phyloP scores from a whole-genome alignment of 768 basidiomycete genomes.

The Hirschioporus abietinus region DNA sequence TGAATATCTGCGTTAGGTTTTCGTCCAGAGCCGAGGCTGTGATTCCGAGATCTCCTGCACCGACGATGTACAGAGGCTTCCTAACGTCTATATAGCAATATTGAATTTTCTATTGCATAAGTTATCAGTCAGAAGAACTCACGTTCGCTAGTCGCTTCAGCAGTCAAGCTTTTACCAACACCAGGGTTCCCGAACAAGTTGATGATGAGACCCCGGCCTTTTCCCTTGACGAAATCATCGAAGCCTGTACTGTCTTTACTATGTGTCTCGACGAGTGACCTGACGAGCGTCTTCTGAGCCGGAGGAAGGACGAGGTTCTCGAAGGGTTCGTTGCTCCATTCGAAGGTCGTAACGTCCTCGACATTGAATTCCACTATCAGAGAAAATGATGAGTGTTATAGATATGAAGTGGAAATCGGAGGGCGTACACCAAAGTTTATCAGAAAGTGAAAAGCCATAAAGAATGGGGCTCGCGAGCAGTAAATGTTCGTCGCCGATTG shows the following conservation, averaged over 20 bases:
- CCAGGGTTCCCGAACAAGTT: slow-evolving; percentile 28
- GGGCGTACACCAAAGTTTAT: slow-evolving; percentile 53
- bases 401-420: slow-evolving; percentile 5
- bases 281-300: slow-evolving; percentile 47
- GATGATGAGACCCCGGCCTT: slow-evolving; percentile 30
- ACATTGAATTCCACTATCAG: slow-evolving; percentile 54
- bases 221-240: slow-evolving; percentile 30
- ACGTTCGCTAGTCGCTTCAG: slow-evolving; percentile 32
- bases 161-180: slow-evolving; percentile 27
- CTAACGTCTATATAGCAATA: slow-evolving; percentile 19
- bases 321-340: slow-evolving; percentile 57
- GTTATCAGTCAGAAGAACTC: slow-evolving; percentile 9
- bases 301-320: slow-evolving; percentile 49
- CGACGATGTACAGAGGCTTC: slow-evolving; percentile 29
- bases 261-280: slow-evolving; percentile 52
- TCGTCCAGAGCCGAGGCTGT: slow-evolving; percentile 25
- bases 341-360: slow-evolving; percentile 44
- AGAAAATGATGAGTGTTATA: slow-evolving; percentile 1
- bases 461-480: slow-evolving; percentile 51
- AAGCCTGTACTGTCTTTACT: slow-evolving; percentile 35
- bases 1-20: slow-evolving; percentile 25
- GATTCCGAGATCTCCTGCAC: slow-evolving; percentile 30
- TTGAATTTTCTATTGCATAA: neutral
- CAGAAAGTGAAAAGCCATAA: slow-evolving; percentile 56
- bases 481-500: slow-evolving; percentile 44